Percentiles rank a stretch among this genome's conserved stretches.
phyloP scores from a whole-genome alignment of 2,329 filamentous ascomycete genomes.

The Curvularia hawaiiensis region DNA sequence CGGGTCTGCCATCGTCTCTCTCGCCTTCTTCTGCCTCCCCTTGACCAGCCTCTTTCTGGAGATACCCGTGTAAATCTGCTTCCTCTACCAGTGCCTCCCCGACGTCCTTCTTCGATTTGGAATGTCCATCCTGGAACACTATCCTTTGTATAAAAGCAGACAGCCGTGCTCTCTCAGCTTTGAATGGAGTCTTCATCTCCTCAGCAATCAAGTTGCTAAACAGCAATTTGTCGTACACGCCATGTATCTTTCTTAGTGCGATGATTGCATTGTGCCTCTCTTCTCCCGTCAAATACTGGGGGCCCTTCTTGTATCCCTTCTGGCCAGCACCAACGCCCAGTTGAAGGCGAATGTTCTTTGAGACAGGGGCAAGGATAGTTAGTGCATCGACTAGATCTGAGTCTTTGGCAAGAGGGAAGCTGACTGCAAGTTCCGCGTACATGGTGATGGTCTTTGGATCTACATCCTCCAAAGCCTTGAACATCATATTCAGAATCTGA shows the following conservation, averaged over 20 bases:
- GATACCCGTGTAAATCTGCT: conserved; percentile 19
- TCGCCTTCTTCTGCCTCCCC: not conserved
- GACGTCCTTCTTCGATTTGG: conserved; percentile 1
- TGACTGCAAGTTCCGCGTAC: conserved; percentile 39
- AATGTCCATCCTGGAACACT: conserved; percentile 12
- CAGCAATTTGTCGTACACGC: conserved; percentile 40
- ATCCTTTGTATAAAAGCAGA: conserved; percentile 34
- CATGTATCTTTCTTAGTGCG: conserved; percentile 36
- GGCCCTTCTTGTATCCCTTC: conserved; percentile 4
- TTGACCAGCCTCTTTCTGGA: conserved; percentile 4
- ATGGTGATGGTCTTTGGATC: conserved; percentile 37
- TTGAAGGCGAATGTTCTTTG: conserved; percentile 37
- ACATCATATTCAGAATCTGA: conserved; percentile 61
- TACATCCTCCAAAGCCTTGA: conserved; percentile 31
- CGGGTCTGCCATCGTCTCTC: conserved; percentile 3
- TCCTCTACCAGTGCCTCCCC: conserved; percentile 11
- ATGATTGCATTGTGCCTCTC: conserved; percentile 34
- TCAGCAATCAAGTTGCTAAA: conserved; percentile 37
- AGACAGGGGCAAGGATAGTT: conserved; percentile 30
- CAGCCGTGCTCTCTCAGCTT: conserved; percentile 32
- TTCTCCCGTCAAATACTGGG: conserved; percentile 21
- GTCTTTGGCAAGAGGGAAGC: conserved; percentile 37
- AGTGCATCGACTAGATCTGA: conserved; percentile 39
- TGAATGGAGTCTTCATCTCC: conserved; percentile 36
- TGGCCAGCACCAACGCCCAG: conserved; percentile 32